Evolutionary conservation across 352 stramenopile species (phyloP).

Genomic region (Pythium folliculosum): DNA sequence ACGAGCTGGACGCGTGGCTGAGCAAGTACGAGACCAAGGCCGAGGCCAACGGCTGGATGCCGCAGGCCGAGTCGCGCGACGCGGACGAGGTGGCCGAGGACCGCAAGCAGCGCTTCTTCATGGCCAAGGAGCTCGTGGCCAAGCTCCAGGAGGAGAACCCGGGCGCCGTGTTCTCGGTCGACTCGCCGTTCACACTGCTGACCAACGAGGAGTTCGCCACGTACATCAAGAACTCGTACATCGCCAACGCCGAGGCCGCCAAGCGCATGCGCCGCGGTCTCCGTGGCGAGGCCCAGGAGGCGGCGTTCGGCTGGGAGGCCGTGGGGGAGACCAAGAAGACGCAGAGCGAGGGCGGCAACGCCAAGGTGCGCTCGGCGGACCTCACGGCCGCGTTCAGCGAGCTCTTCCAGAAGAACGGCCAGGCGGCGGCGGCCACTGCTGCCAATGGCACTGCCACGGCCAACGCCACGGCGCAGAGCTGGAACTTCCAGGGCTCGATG

Average conservation of each 20-base stretch:
- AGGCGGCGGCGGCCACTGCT: not conserved
- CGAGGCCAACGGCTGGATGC: constrained; percentile 31
- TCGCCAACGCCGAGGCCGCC: not conserved
- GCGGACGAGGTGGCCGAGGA: constrained; percentile 29
- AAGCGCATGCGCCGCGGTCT: not conserved
- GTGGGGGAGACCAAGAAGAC: not conserved
- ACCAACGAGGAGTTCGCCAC: constrained; percentile 26
- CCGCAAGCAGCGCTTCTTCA: constrained; percentile 29
- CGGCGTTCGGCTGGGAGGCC: not conserved
- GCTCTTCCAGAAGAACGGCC: constrained; percentile 6
- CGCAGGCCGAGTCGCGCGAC: constrained; percentile 24
- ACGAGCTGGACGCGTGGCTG: constrained; percentile 50
- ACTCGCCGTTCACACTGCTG: constrained; percentile 31
- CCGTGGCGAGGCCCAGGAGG: not conserved
- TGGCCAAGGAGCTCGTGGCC: constrained; percentile 19
- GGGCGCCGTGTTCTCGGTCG: constrained; percentile 25
- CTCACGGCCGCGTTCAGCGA: constrained; percentile 1
- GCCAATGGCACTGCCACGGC: not conserved
- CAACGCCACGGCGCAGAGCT: constrained; percentile 1
- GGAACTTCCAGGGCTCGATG: constrained; percentile 15
- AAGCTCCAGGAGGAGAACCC: constrained; percentile 23
- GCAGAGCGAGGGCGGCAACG: constrained; percentile 5
- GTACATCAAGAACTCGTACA: constrained; percentile 26
- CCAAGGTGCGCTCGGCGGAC: constrained; percentile 10
- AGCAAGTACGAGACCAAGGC: constrained; percentile 28